Base-by-base conservation (phyloP, 495 filamentous ascomycete genomes). In the Echria macrotheca region DNA sequence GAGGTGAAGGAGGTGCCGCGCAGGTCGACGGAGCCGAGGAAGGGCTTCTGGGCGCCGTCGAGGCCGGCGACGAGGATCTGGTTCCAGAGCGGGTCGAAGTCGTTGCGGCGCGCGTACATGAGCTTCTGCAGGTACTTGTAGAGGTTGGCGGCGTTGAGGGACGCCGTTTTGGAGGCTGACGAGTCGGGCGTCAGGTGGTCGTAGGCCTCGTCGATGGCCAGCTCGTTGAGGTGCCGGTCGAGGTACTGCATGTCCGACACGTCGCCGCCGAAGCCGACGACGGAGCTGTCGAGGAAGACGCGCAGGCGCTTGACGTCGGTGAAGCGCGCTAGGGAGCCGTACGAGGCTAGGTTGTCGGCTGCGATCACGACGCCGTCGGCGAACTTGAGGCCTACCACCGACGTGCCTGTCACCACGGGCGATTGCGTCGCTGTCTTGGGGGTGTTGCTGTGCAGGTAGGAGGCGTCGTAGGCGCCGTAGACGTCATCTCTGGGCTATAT, bases 241-340 rank as follows among this genome's bases (percentile, higher is more conserved):
- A 98, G 82, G 70, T 90, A 89, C 72, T 98, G 93, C 93, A 98
- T 97, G 74, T 98, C 93, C 51, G 85, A 91, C 45, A 98, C 87
- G 73, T 97, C 86, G 69, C 94, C 87, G 67, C 89, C 84, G 74
- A 95, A 91, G 52, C 89, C 85, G 63, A 97, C 69, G 47, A 96
- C 69, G 22, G 85, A 83, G 32, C 79, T 73, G 56, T 81, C 76
- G 69, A 83, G 83, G 70, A 98, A 97, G 50, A 80, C 75, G 53
- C 86, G 87, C 50, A 98, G 86, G 48, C 80, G 78, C 70, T 96
- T 91, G 56, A 96, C 87, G 69, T 95, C 87, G 58, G 88, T 87
- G 77, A 97, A 98, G 58, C 93, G 89, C 31, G 93, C 89, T 44
- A 98, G 85, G 47, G 91, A 96, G 58, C 93, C 93, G 70, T 98